Conservation (phyloP, 805 yeast species). For the Saccharomycopsis sp. region DNA sequence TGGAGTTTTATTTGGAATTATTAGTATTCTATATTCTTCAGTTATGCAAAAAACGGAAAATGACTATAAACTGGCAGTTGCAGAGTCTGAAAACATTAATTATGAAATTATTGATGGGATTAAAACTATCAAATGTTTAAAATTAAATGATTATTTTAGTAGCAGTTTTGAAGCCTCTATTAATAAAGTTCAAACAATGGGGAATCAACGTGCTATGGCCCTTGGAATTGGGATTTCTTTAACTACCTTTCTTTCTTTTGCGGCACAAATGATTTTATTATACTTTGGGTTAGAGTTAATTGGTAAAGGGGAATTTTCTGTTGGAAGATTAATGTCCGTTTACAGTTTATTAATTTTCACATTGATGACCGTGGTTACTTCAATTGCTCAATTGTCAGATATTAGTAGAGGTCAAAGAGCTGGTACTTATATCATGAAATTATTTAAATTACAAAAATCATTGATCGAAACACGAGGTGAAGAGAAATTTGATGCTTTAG, state of each 20-base stretch:
- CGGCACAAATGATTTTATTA: constrained; percentile 63
- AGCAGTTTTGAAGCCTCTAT: constrained; percentile 27
- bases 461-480: neutral
- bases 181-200: constrained; percentile 27
- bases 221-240: constrained; percentile 62
- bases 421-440: constrained; percentile 35
- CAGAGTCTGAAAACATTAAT: constrained; percentile 39
- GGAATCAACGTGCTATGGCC: constrained; percentile 41
- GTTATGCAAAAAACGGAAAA: constrained; percentile 47
- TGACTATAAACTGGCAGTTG: constrained; percentile 44
- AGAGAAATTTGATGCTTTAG: too few relatives aligned
- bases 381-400: constrained; percentile 65
- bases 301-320: constrained; percentile 39
- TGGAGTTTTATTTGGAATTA: constrained; percentile 48
- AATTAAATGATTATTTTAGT: constrained; percentile 39
- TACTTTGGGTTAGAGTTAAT: constrained; percentile 76
- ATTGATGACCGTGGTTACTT: constrained; percentile 46
- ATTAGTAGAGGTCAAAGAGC: constrained; percentile 72
- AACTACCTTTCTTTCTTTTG: constrained; percentile 40
- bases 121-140: constrained; percentile 51
- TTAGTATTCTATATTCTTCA: constrained; percentile 42
- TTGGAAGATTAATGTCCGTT: constrained; percentile 53
- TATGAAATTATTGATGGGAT: constrained; percentile 48
- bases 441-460: constrained; percentile 6
- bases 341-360: constrained; percentile 68